Evolutionary conservation across 2,329 filamentous ascomycete species (phyloP), one percentile per base, ranked within the genome.

Genomic region (Microascus cirrosus): DNA sequence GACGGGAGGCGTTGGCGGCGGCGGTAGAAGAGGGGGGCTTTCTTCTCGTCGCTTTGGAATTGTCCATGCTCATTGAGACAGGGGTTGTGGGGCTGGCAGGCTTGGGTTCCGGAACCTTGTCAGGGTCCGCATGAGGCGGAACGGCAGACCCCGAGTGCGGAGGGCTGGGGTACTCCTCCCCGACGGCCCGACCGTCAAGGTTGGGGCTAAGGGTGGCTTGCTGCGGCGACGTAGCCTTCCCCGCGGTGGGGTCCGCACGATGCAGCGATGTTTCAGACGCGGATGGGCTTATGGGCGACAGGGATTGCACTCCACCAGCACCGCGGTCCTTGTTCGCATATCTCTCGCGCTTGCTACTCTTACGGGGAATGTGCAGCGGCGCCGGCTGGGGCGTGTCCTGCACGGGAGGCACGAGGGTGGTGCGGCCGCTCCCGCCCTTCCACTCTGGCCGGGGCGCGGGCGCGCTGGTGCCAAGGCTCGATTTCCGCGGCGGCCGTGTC

Each of bases 361-460:
- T 82, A 50, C 73, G 73, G 18, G 79, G 77, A 58, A 86, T 73
- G 60, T 72, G 78, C 50, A 87, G 70, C n/a, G 83, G 81, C 59
- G 78, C 71, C 15, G 78, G 79, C 59, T 75, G 72, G 50, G 73
- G 73, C 39, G 82, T 81, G 66, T 89, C 85, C 65, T 75, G 78
- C 42, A 89, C 78, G 3, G 86, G 84, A 52, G 79, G 77, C 36
- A 88, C 79, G 58, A 89, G 76, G 39, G 80, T 75, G 50, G 78
- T 78, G 62, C 87, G 81, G 32, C 88, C 88, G 67, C 84, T 90
- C 42, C 84, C 83, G 20, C 87, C 87, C 64, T 84, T 85, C 88
- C 88, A 91, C 59, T 84, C 77, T 5, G 84, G 82, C 24, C 77
- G 45, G 22, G 18, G 10, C 6, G 20, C 45, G 45, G 22, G 36